Conservation (phyloP, 192 early-diverging fungal species). For the Rhizophagus clarus region DNA sequence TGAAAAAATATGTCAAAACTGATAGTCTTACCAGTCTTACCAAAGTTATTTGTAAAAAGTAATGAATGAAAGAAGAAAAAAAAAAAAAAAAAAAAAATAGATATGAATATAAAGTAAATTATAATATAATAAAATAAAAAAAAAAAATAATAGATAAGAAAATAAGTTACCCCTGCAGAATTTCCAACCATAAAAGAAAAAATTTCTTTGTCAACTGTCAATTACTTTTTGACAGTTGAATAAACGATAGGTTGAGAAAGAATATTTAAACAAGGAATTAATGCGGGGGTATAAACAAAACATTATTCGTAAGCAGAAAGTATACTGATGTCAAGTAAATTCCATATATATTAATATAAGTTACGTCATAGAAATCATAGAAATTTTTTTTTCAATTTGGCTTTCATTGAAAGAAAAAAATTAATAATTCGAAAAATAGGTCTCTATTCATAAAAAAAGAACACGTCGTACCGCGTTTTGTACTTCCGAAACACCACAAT, state of each 20-base stretch:
- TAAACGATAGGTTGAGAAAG: not conserved
- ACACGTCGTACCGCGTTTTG: not conserved
- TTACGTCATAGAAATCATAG: not conserved
- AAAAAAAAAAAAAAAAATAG: not conserved
- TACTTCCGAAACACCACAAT: not conserved
- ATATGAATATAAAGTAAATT: not conserved
- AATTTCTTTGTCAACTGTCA: not conserved
- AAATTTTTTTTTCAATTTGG: too few relatives aligned
- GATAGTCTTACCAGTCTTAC: not conserved
- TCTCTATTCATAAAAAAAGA: not conserved
- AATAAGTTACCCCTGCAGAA: not conserved
- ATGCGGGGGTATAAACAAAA: not conserved
- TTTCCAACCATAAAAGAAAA: not conserved
- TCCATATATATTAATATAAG: not conserved
- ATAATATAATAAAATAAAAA: not conserved
- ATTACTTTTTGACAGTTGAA: not conserved
- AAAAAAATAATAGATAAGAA: not conserved
- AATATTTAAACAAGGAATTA: not conserved
- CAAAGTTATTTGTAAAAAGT: not conserved
- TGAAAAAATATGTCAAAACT: not conserved
- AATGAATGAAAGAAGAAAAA: not conserved
- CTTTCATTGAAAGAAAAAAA: too few relatives aligned
- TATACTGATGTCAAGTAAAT: not conserved
- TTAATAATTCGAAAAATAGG: not conserved
- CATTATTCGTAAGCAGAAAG: not conserved